A percentile compares a stretch with the other conserved stretches of the same genome.
Evolutionary conservation across 148 eudicot species (phyloP).

Genomic region (Selenicereus undatus): DNA sequence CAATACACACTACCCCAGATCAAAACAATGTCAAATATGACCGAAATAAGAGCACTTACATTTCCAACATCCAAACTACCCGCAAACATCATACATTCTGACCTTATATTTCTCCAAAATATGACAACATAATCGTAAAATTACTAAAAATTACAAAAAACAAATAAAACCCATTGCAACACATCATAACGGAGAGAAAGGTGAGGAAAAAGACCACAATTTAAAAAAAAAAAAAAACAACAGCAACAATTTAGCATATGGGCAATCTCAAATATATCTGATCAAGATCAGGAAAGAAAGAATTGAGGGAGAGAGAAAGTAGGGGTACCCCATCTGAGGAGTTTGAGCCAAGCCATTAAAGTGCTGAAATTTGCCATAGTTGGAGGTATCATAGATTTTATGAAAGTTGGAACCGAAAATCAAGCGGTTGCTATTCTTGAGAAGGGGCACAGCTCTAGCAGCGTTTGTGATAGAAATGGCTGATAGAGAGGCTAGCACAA

Average conservation of each 20-base stretch:
- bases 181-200: neutral
- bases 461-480: conserved; percentile 26
- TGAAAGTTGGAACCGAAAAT: conserved; percentile 35
- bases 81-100: too few species aligned
- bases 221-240: neutral
- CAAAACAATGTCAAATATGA: neutral
- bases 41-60: neutral
- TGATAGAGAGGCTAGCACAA: conserved; percentile 32
- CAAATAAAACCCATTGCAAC: neutral
- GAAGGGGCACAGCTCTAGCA: conserved; percentile 30
- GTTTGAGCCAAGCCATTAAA: conserved; percentile 76
- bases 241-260: conserved; percentile 3
- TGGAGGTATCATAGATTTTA: conserved; percentile 55
- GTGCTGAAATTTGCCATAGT: conserved; percentile 64
- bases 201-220: too few species aligned
- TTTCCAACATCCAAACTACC: neutral
- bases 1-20: neutral
- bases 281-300: neutral
- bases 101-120: neutral
- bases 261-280: neutral
- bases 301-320: neutral
- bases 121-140: neutral
- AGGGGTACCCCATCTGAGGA: conserved; percentile 92
- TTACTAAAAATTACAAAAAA: neutral
- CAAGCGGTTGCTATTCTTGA: conserved; percentile 17